A percentile compares a stretch with the other conserved stretches of the same genome.
These are phyloP conservation scores for Solanum sejunctum DNA, from an alignment of 257 asterid species.

Conservation along the genomic window DNA sequence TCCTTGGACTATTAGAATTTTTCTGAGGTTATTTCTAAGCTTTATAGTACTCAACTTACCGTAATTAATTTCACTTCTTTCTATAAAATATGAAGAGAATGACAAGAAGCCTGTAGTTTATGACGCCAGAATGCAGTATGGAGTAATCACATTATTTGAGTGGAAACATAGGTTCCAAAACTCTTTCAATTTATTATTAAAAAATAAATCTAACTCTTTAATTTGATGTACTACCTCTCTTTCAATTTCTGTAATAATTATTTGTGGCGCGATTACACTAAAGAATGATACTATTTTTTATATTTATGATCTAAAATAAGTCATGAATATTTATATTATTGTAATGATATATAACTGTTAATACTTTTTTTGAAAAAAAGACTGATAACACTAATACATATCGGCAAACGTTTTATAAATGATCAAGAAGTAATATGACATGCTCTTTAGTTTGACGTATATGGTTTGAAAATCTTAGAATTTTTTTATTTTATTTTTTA, in stretches of 20 bases:
- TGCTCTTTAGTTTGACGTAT: neutral
- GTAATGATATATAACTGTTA: too few relatives aligned
- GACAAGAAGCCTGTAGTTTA: neutral
- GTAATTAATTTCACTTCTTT: neutral
- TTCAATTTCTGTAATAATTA: neutral
- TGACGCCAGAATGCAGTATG: neutral
- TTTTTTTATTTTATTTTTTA: neutral
- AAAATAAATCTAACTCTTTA: neutral
- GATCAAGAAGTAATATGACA: neutral
- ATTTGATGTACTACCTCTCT: neutral
- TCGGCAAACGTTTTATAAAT: neutral
- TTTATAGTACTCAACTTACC: neutral
- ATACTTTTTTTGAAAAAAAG: too few relatives aligned
- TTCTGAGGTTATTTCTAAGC: neutral
- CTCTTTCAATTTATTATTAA: neutral
- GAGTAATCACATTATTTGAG: neutral
- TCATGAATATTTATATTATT: neutral
- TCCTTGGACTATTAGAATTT: neutral
- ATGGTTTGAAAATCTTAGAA: neutral
- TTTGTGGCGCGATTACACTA: neutral
- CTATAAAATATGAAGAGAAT: neutral
- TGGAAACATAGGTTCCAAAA: neutral
- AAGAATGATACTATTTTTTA: neutral
- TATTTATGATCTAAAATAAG: neutral
- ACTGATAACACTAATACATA: too few relatives aligned